These are phyloP conservation scores for Rhynchosporium agropyri DNA, from an alignment of 2,329 filamentous ascomycete genomes.

Conservation along the genomic window DNA sequence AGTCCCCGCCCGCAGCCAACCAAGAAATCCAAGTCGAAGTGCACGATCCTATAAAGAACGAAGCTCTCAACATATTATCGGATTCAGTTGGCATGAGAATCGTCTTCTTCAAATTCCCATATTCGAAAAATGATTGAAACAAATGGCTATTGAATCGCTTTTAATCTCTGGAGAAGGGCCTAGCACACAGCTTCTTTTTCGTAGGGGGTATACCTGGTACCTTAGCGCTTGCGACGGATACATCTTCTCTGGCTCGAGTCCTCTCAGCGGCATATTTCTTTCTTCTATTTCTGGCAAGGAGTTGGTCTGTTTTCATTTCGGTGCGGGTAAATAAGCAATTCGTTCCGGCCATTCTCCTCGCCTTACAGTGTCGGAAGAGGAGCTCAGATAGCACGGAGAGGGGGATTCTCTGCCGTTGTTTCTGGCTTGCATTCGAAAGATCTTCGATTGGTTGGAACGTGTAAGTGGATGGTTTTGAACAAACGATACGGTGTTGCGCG, in stretches of 20 bases:
- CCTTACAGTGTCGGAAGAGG: not conserved
- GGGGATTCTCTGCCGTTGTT: not conserved
- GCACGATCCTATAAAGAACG: constrained; percentile 61
- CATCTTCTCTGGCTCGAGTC: constrained; percentile 1
- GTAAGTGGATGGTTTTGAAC: not conserved
- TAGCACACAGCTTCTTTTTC: constrained; percentile 25
- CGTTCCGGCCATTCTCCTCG: not conserved
- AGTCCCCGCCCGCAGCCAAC: constrained; percentile 63
- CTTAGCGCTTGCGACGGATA: constrained; percentile 2
- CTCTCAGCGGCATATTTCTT: constrained; percentile 10
- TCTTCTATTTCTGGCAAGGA: constrained; percentile 1
- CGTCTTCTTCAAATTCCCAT: constrained; percentile 26
- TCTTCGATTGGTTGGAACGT: not conserved
- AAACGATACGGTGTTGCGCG: not conserved
- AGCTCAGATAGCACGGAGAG: not conserved
- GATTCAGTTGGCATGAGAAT: constrained; percentile 12
- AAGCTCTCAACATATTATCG: constrained; percentile 9
- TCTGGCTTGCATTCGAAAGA: constrained; percentile 3
- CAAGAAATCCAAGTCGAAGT: constrained; percentile 68
- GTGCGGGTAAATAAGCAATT: constrained; percentile 9
- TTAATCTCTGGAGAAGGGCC: constrained; percentile 26
- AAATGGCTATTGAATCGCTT: constrained; percentile 23
- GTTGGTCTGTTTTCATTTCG: constrained; percentile 5
- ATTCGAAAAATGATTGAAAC: constrained; percentile 20
- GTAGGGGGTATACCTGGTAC: constrained; percentile 3